Percentiles rank a stretch among this genome's conserved stretches.
Evolutionary conservation across 1,284 basidiomycete genomes (phyloP).

Genomic region (Pyrrhoderma lamaoense): DNA sequence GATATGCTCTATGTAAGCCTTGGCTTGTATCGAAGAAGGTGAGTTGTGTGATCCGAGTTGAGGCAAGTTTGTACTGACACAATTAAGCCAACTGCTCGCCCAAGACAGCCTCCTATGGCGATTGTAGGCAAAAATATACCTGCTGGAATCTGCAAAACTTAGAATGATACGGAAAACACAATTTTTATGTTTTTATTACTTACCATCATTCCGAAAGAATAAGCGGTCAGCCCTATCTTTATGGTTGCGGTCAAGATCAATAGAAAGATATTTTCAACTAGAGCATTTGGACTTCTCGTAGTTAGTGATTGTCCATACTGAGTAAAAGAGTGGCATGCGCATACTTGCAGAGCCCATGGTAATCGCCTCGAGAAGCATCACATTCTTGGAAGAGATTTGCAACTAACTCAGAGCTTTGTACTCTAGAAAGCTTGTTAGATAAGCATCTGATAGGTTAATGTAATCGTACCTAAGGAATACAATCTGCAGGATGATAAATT

Average conservation of each 20-base stretch:
- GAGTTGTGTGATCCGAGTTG: too few species aligned
- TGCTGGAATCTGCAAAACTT: conserved; percentile 47
- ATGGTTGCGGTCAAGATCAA: conserved; percentile 52
- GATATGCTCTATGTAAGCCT: conserved; percentile 52
- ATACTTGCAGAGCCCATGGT: conserved; percentile 70
- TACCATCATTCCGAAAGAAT: conserved; percentile 75
- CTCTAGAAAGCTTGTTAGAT: conserved; percentile 31
- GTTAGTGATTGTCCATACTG: too few species aligned
- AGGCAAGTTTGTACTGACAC: conserved; percentile 40
- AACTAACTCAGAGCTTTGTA: conserved; percentile 63
- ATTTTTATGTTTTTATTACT: conserved; percentile 16
- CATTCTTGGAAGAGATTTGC: conserved; percentile 70
- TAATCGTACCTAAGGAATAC: conserved; percentile 21
- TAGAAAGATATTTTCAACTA: conserved; percentile 60
- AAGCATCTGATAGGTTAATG: neutral
- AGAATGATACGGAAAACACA: neutral
- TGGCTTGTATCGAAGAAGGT: conserved; percentile 38
- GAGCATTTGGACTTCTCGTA: conserved; percentile 46
- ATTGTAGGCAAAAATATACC: conserved; percentile 73
- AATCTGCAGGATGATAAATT: conserved; percentile 31
- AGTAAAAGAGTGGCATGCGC: conserved; percentile 21
- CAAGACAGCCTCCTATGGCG: conserved; percentile 62
- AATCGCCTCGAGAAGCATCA: conserved; percentile 55
- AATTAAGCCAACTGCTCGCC: conserved; percentile 60
- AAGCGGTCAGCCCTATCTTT: conserved; percentile 58